Percentiles rank a stretch among this genome's conserved stretches.
Evolutionary conservation across 495 filamentous ascomycete genomes (phyloP).

Genomic region (Aspergillus nidulans): DNA sequence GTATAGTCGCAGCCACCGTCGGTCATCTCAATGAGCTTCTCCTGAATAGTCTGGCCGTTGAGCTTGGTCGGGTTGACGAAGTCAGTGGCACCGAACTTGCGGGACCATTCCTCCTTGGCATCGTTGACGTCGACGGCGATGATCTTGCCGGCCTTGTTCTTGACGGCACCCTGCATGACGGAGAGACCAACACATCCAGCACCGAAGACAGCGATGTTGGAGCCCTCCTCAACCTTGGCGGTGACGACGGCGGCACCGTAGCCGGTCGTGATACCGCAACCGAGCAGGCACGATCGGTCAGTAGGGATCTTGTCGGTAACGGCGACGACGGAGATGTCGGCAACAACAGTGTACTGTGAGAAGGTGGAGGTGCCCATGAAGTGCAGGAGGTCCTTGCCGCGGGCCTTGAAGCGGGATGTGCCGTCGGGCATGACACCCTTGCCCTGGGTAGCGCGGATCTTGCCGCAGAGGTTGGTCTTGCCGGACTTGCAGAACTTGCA

Average conservation of each 20-base stretch:
- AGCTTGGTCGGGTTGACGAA: slow-evolving; percentile 92
- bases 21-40: slow-evolving; percentile 95
- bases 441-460: slow-evolving; percentile 96
- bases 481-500: slow-evolving; percentile 99
- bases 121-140: slow-evolving; percentile 96
- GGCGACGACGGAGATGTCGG: slow-evolving; percentile 95
- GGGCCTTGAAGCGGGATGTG: slow-evolving; percentile 89
- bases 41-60: slow-evolving; percentile 72
- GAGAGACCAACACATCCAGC: slow-evolving; percentile 93
- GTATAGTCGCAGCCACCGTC: slow-evolving; percentile 98
- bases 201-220: slow-evolving; percentile 90
- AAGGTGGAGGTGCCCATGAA: slow-evolving; percentile 99
- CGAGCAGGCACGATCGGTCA: slow-evolving; percentile 92
- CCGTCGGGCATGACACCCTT: slow-evolving; percentile 97
- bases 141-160: slow-evolving; percentile 79
- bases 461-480: slow-evolving; percentile 99
- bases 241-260: slow-evolving; percentile 95
- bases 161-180: slow-evolving; percentile 92
- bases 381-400: slow-evolving; percentile 89
- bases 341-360: slow-evolving; percentile 96
- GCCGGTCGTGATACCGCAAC: slow-evolving; percentile 97
- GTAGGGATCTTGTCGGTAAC: slow-evolving; percentile 89
- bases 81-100: slow-evolving; percentile 93
- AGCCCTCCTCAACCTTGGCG: slow-evolving; percentile 82
- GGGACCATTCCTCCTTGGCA: slow-evolving; percentile 82